Evolutionary conservation across 805 yeast species (phyloP).

Genomic region (Teunomyces barrocoloradensis): DNA sequence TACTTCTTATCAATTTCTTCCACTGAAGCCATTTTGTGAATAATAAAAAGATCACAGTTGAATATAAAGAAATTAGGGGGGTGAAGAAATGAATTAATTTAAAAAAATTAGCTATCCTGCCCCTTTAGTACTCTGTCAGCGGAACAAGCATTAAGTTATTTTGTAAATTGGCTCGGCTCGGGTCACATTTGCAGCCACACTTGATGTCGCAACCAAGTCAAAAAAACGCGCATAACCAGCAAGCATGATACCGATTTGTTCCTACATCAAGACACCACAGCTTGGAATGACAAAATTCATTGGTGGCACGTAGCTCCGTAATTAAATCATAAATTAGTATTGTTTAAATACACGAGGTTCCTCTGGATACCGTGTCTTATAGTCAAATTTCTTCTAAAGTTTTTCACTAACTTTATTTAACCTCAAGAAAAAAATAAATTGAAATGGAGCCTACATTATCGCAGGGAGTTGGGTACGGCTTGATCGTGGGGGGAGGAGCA

Average conservation of each 20-base stretch:
- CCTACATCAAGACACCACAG: no score
- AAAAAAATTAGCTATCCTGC: no score
- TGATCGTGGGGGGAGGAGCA: conserved; percentile 16
- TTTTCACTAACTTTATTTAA: neutral
- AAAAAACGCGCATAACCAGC: neutral
- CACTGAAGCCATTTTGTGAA: neutral
- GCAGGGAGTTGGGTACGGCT: conserved; percentile 17
- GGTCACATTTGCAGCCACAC: conserved; percentile 6
- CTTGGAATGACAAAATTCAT: no score
- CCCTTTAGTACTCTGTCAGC: no score
- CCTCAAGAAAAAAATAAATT: neutral
- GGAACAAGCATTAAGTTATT: no score
- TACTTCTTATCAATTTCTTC: conserved; percentile 19
- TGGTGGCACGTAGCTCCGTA: no score
- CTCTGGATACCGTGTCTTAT: neutral
- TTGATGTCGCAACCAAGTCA: conserved; percentile 2
- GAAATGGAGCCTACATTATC: conserved; percentile 14
- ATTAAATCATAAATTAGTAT: no score
- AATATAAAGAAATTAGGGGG: neutral
- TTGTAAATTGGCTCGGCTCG: neutral
- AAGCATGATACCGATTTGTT: no score
- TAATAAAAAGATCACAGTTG: neutral
- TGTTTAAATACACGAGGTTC: neutral
- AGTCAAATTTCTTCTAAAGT: neutral
- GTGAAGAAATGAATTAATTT: neutral